Evolutionary conservation across 768 basidiomycete species (phyloP).

Genomic region (Suillus placidus): DNA sequence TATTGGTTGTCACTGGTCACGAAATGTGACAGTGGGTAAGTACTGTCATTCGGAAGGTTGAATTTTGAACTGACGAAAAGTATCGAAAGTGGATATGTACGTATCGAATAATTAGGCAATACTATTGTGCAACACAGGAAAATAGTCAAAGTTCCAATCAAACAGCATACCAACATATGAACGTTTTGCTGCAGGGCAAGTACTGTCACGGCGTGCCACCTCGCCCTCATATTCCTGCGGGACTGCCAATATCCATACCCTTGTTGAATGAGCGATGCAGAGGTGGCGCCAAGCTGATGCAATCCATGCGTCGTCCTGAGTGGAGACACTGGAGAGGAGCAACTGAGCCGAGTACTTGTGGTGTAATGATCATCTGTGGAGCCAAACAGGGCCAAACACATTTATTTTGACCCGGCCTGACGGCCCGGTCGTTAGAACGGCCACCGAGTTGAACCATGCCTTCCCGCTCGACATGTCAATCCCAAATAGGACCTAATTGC

Average conservation of each 20-base stretch:
- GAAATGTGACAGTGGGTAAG: not conserved
- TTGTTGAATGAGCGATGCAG: not conserved
- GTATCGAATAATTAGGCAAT: too few species aligned
- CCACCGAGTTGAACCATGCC: not conserved
- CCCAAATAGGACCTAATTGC: too few species aligned
- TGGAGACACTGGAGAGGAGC: not conserved
- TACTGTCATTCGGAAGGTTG: too few species aligned
- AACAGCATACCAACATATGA: not conserved
- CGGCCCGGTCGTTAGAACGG: not conserved
- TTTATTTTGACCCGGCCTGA: not conserved
- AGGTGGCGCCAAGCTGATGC: not conserved
- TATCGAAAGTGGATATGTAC: too few species aligned
- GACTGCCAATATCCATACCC: not conserved
- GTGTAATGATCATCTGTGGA: too few species aligned
- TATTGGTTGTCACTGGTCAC: not conserved
- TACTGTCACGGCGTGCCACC: not conserved
- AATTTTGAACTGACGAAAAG: too few species aligned
- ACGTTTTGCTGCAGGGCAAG: not conserved
- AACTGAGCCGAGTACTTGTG: not conserved
- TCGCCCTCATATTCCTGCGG: not conserved
- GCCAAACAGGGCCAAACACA: too few species aligned
- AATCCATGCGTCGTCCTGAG: not conserved
- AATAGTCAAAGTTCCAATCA: too few species aligned
- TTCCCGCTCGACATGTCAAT: not conserved
- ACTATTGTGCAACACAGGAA: too few species aligned